Conservation (phyloP, 2,329 filamentous ascomycete species). For the Chlorencoelia australis region DNA sequence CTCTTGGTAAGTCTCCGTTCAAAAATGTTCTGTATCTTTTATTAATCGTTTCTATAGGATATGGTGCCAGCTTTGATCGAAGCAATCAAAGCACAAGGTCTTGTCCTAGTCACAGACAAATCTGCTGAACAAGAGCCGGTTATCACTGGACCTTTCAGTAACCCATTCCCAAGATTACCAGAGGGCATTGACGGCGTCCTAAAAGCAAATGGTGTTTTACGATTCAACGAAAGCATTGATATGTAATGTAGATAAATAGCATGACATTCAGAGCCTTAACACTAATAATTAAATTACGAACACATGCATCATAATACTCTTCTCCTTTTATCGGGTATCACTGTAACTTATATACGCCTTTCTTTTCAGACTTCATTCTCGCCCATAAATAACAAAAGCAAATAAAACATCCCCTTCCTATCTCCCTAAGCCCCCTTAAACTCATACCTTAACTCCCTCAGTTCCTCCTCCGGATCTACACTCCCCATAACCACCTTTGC, state of each 20-base stretch:
- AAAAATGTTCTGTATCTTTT: neutral
- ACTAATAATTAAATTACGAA: no score
- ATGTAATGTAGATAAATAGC: slow-evolving; percentile 35
- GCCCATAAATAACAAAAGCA: no score
- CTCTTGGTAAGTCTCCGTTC: slow-evolving; percentile 56
- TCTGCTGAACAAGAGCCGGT: slow-evolving; percentile 45
- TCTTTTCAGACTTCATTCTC: no score
- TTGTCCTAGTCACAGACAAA: slow-evolving; percentile 85
- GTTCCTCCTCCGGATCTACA: slow-evolving; percentile 54
- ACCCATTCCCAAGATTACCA: slow-evolving; percentile 52
- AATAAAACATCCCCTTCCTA: neutral
- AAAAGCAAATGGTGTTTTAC: slow-evolving; percentile 74
- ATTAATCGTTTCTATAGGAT: slow-evolving; percentile 44
- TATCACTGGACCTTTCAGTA: slow-evolving; percentile 28
- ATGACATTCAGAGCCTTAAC: no score
- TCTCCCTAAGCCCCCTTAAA: slow-evolving; percentile 53
- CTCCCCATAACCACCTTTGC: slow-evolving; percentile 57
- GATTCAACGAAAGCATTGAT: slow-evolving; percentile 89
- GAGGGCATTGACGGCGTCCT: slow-evolving; percentile 82
- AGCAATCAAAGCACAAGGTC: slow-evolving; percentile 85
- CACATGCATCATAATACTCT: no score
- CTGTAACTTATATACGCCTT: no score
- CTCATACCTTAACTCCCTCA: slow-evolving; percentile 51
- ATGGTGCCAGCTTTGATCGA: slow-evolving; percentile 88
- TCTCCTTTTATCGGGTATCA: no score